Percentiles rank a stretch among this genome's conserved stretches.
phyloP scores from a whole-genome alignment of 495 filamentous ascomycete species.

The Penicillium silybi region DNA sequence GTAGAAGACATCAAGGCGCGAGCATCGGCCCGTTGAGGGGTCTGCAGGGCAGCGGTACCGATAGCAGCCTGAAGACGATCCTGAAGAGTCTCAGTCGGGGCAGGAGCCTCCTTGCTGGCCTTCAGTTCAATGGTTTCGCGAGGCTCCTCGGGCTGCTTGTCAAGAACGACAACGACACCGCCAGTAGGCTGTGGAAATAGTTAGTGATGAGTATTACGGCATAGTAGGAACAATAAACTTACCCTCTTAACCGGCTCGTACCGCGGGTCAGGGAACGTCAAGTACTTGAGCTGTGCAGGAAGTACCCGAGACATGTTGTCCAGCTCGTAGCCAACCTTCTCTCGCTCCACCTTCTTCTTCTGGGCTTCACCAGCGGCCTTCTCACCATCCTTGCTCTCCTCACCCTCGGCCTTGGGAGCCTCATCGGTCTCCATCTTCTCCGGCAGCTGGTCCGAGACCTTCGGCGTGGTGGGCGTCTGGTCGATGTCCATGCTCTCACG shows the following conservation, averaged over 20 bases:
- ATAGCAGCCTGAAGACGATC: conserved; percentile 43
- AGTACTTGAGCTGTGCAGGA: conserved; percentile 89
- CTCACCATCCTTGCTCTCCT: conserved; percentile 61
- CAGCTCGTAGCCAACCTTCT: conserved; percentile 92
- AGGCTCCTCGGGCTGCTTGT: conserved; percentile 73
- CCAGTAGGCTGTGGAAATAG: conserved; percentile 71
- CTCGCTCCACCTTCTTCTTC: conserved; percentile 89
- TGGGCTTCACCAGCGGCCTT: conserved; percentile 53
- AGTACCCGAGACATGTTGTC: conserved; percentile 97
- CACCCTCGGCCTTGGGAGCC: conserved; percentile 55
- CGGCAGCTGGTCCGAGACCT: conserved; percentile 56
- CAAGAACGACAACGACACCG: conserved; percentile 85
- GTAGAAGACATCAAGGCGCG: conserved; percentile 23
- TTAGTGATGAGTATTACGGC: conserved; percentile 35
- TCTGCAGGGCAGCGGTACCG: conserved; percentile 33
- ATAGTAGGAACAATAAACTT: conserved; percentile 27
- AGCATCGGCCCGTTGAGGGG: conserved; percentile 38
- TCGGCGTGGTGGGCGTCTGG: conserved; percentile 68
- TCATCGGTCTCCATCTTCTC: conserved; percentile 94
- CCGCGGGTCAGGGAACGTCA: conserved; percentile 78
- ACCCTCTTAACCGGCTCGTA: conserved; percentile 97
- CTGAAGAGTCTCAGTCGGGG: conserved; percentile 41
- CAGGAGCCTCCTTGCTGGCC: conserved; percentile 68
- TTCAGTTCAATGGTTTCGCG: conserved; percentile 82
- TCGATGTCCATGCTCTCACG: conserved; percentile 88